These are phyloP conservation scores for Neofusicoccum umdonicola DNA, from an alignment of 2,329 filamentous ascomycete species.

Conservation along the genomic window DNA sequence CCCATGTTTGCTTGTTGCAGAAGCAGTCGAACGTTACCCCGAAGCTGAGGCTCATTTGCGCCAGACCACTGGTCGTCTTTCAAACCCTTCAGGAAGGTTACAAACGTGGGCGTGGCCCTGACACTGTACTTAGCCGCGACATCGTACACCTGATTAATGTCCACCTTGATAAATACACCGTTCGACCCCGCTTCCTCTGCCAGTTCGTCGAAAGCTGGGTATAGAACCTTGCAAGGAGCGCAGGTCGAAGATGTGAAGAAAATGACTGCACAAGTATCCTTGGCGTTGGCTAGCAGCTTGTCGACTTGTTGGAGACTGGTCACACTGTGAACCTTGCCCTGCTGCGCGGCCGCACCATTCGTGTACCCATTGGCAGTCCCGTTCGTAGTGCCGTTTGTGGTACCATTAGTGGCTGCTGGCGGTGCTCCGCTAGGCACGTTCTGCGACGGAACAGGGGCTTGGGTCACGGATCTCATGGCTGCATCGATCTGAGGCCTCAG, in stretches of 20 bases:
- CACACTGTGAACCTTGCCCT: conserved; percentile 59
- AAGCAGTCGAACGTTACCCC: conserved; percentile 69
- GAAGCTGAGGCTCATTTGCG: conserved; percentile 59
- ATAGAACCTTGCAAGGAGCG: conserved; percentile 77
- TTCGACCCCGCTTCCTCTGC: conserved; percentile 69
- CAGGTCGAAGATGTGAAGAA: conserved; percentile 94
- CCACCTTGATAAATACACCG: conserved; percentile 76
- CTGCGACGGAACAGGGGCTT: conserved; percentile 51
- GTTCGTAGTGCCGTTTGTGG: conserved; percentile 8
- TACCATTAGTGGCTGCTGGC: neutral
- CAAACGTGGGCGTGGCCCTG: conserved; percentile 80
- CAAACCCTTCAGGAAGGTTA: conserved; percentile 75
- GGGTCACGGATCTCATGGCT: conserved; percentile 61
- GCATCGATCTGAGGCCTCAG: conserved; percentile 72
- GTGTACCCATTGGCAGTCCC: conserved; percentile 1
- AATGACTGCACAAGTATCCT: conserved; percentile 69
- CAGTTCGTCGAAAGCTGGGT: conserved; percentile 77
- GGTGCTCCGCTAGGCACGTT: conserved; percentile 21
- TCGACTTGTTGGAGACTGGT: conserved; percentile 61
- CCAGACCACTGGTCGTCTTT: conserved; percentile 80
- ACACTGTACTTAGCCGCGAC: conserved; percentile 66
- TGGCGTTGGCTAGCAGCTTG: conserved; percentile 57
- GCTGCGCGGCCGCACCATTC: conserved; percentile 3
- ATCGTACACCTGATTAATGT: conserved; percentile 66
- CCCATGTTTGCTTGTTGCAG: conserved; percentile 71